phyloP scores from a whole-genome alignment of 176 grass and related monocot genomes.

The Avena insularis region DNA sequence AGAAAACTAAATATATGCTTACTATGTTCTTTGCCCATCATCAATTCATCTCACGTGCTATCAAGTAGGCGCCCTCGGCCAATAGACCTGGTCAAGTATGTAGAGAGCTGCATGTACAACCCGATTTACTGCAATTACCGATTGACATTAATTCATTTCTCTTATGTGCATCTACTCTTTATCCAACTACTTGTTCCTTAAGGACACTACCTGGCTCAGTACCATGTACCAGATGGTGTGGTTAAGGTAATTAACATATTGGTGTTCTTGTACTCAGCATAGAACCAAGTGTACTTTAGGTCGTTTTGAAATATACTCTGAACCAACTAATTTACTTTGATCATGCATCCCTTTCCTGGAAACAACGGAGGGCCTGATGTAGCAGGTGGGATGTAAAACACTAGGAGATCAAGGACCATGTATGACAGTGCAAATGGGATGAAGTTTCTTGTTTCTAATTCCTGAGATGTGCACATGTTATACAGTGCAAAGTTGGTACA shows the following conservation, averaged over 20 bases:
- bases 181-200: background rate
- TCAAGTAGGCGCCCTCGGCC: conserved; percentile 68
- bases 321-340: background rate
- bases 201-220: background rate
- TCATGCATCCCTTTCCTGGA: conserved; percentile 6
- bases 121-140: conserved; percentile 75
- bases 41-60: conserved; percentile 24
- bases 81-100: conserved; percentile 69
- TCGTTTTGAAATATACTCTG: background rate
- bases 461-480: no score
- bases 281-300: background rate
- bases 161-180: conserved; percentile 16
- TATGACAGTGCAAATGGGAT: no score
- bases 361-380: conserved; percentile 69
- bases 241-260: background rate
- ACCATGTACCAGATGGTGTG: background rate
- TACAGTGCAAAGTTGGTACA: no score
- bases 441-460: no score
- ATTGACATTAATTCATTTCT: conserved; percentile 25
- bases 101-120: conserved; percentile 89
- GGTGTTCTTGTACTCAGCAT: no score
- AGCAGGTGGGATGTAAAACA: no score
- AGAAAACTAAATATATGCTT: background rate
- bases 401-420: no score
- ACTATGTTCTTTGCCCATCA: conserved; percentile 19